Conservation (phyloP, 441 rosid genomes). For the Hypseocharis bilobata region DNA sequence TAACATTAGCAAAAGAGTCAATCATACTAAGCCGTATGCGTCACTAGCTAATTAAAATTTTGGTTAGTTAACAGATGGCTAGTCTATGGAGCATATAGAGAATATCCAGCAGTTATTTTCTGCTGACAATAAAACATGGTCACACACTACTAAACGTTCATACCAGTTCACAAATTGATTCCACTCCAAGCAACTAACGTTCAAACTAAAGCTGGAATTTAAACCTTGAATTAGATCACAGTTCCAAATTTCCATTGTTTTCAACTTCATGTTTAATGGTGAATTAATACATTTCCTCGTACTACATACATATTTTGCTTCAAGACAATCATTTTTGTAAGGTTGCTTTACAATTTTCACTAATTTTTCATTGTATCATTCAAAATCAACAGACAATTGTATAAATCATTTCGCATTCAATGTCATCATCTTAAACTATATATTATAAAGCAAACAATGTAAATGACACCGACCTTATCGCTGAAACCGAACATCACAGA, state of each 20-base stretch:
- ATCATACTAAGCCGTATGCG: no score
- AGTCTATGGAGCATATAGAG: no score
- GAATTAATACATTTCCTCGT: background rate
- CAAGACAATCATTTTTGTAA: background rate
- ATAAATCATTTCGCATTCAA: background rate
- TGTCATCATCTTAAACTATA: background rate
- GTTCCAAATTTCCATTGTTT: no score
- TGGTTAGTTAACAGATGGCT: no score
- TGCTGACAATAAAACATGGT: no score
- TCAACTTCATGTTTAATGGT: background rate
- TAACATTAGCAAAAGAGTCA: no score
- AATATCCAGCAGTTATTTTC: no score
- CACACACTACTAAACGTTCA: no score
- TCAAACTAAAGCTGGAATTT: background rate
- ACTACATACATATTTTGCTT: background rate
- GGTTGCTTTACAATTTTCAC: background rate
- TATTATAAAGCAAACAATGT: background rate
- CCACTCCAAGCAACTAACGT: background rate
- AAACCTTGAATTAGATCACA: no score
- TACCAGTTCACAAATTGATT: no score
- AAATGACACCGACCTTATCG: slow-evolving; percentile 57
- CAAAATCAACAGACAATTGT: background rate
- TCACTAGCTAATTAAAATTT: no score
- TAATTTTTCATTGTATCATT: background rate
- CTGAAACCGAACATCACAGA: slow-evolving; percentile 98